phyloP scores from a whole-genome alignment of 2,329 filamentous ascomycete genomes.

The Diplocarpon rosae region DNA sequence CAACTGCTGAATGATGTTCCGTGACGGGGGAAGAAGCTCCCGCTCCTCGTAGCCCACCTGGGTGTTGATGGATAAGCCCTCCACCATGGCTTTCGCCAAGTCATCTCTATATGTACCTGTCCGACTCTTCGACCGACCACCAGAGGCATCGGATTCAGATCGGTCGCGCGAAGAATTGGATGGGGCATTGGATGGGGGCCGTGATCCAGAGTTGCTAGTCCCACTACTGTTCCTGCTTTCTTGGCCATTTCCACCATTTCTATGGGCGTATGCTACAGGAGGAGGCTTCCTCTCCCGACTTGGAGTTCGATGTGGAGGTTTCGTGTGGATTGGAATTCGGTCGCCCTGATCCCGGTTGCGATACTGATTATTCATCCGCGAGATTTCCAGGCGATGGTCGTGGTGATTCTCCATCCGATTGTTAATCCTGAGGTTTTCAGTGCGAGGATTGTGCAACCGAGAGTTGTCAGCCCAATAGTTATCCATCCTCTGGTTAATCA shows the following conservation, averaged over 20 bases:
- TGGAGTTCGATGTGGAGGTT: slow-evolving; percentile 15
- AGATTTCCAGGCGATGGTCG: neutral
- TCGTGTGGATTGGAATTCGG: slow-evolving; percentile 15
- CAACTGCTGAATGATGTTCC: slow-evolving; percentile 15
- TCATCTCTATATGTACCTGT: slow-evolving; percentile 25
- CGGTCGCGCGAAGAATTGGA: slow-evolving; percentile 20
- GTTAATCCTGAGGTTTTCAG: neutral
- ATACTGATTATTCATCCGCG: slow-evolving; percentile 2
- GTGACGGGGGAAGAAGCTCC: slow-evolving; percentile 15
- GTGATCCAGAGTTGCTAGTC: slow-evolving; percentile 19
- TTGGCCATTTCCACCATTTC: slow-evolving; percentile 13
- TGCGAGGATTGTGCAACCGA: neutral
- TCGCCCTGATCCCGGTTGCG: slow-evolving; percentile 13
- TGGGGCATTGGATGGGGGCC: slow-evolving; percentile 17
- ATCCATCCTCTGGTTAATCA: slow-evolving; percentile 1
- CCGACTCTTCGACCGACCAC: slow-evolving; percentile 22
- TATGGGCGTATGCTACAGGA: slow-evolving; percentile 15
- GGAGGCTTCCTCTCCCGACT: slow-evolving; percentile 23
- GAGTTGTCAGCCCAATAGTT: slow-evolving; percentile 2
- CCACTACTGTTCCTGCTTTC: slow-evolving; percentile 16
- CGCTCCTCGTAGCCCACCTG: slow-evolving; percentile 18
- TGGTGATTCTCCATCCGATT: slow-evolving; percentile 1
- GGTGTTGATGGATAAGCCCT: slow-evolving; percentile 16
- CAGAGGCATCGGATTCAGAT: slow-evolving; percentile 24
- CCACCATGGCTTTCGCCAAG: slow-evolving; percentile 20